phyloP scores from a whole-genome alignment of 208 protist genomes.

The Crithidia expoeki region DNA sequence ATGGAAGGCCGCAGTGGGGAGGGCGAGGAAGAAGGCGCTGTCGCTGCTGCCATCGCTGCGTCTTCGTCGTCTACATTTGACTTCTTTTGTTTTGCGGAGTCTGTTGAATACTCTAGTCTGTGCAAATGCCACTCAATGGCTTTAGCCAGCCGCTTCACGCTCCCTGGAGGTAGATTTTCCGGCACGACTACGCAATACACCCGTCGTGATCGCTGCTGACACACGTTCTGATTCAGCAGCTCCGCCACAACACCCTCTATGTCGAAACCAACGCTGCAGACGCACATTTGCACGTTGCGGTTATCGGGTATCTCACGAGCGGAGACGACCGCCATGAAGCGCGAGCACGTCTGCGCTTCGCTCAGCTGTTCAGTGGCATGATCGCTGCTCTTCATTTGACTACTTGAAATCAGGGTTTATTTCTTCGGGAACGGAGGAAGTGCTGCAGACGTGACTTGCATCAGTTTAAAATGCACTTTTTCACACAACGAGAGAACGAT shows the following conservation, averaged over 20 bases:
- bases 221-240: slow-evolving; percentile 27
- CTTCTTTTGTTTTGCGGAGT: neutral
- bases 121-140: slow-evolving; percentile 40
- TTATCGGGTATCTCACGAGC: slow-evolving; percentile 41
- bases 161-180: slow-evolving; percentile 84
- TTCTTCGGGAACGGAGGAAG: too few species aligned
- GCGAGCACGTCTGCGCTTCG: slow-evolving; percentile 24
- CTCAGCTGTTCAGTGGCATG: neutral
- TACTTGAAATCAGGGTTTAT: too few species aligned
- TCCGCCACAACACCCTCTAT: slow-evolving; percentile 52
- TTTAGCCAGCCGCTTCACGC: slow-evolving; percentile 86
- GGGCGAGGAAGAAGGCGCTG: neutral
- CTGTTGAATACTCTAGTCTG: neutral
- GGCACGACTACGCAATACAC: slow-evolving; percentile 93
- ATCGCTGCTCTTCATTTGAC: neutral
- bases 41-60: neutral
- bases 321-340: slow-evolving; percentile 46
- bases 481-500: too few species aligned
- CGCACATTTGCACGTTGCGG: slow-evolving; percentile 64
- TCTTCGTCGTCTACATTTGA: neutral
- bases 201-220: slow-evolving; percentile 19
- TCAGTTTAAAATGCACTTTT: too few species aligned
- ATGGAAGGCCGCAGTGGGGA: neutral
- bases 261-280: slow-evolving; percentile 69
- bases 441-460: too few species aligned